Base-by-base conservation (phyloP, 2,329 filamentous ascomycete genomes). In the Clathrospora elynae region DNA sequence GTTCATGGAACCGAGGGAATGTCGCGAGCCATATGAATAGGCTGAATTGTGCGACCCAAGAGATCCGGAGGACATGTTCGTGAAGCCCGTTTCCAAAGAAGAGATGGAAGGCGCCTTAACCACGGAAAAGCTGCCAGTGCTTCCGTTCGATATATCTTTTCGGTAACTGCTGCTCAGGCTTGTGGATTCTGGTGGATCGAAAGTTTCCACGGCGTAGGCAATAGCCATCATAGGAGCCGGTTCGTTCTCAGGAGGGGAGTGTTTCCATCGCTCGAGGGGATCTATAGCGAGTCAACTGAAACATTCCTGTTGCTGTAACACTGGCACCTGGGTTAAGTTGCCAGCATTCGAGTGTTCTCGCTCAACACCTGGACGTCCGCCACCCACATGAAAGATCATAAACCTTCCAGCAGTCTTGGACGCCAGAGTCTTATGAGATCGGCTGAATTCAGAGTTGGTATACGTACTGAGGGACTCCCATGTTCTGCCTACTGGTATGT, bases 201-300 rank as follows among this genome's bases (percentile, higher is more conserved):
- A 66, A 9, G 61, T 57, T 45, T 71, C 72, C 28, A 86, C 75
- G 57, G 83, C 83, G 62, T 81, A 75, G 32, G 78, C 78, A 72
- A 87, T 86, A 73, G 81, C 83, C 24, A 76, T 79, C 44, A 84
- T 74, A 5, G 80, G 76, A 49, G 83, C 84, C 57, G 84, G 80
- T 77, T 86, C 84, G 75, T 86, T 78, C 71, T 86, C 83, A 33
- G 84, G 84, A 24, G 84, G 84, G 53, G 82, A 85, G 64, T 83
- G 75, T 62, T 85, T 80, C 83, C 84, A 87, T 77, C 84, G 74
- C 70, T 87, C 83, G 57, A 87, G 73, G 6, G 83, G 83, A 61
- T 83, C 83, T 68, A 38, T 57, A 44, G 51, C 41, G 68, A 85
- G 78, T 62, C 81, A 66, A 66, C 61, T 53, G 46, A 62, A 47